A percentile compares a stretch with the other conserved stretches of the same genome.
These are phyloP conservation scores for Suhomyces kunorum DNA, from an alignment of 1,139 yeast genomes.

Conservation along the genomic window DNA sequence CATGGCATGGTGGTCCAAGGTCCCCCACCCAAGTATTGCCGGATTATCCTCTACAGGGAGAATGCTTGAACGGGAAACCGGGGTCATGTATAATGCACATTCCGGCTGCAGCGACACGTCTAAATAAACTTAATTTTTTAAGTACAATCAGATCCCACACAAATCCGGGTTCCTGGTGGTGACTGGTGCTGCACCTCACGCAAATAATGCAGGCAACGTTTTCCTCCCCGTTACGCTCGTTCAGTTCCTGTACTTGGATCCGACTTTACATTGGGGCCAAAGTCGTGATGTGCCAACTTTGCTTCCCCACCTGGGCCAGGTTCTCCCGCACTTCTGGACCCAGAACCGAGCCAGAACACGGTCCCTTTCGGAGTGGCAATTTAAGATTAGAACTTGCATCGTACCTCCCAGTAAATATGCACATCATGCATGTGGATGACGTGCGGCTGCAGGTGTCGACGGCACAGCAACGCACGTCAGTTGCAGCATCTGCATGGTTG, in stretches of 20 bases:
- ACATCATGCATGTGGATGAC: conserved; percentile 7
- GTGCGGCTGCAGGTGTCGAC: conserved; percentile 6
- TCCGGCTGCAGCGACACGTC: background rate
- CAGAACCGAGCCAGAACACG: too few relatives aligned
- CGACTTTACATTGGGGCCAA: too few relatives aligned
- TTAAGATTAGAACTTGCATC: conserved; percentile 5
- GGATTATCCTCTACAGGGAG: background rate
- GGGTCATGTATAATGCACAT: background rate
- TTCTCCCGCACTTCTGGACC: too few relatives aligned
- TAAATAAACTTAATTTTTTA: background rate
- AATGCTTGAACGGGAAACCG: background rate
- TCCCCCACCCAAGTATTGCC: background rate
- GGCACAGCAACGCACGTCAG: background rate
- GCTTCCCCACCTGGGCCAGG: background rate
- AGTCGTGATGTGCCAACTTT: background rate
- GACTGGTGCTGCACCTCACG: background rate
- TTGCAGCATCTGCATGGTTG: background rate
- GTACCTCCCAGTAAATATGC: conserved; percentile 3
- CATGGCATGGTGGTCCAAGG: background rate
- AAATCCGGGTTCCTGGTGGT: background rate
- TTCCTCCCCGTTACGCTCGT: too few relatives aligned
- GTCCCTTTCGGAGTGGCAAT: too few relatives aligned
- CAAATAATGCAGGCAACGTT: background rate
- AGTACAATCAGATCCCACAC: background rate
- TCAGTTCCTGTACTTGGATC: too few relatives aligned